Percentiles rank a stretch among this genome's conserved stretches.
phyloP scores from a whole-genome alignment of 306 rosid genomes.

The Cucumis hystrix region DNA sequence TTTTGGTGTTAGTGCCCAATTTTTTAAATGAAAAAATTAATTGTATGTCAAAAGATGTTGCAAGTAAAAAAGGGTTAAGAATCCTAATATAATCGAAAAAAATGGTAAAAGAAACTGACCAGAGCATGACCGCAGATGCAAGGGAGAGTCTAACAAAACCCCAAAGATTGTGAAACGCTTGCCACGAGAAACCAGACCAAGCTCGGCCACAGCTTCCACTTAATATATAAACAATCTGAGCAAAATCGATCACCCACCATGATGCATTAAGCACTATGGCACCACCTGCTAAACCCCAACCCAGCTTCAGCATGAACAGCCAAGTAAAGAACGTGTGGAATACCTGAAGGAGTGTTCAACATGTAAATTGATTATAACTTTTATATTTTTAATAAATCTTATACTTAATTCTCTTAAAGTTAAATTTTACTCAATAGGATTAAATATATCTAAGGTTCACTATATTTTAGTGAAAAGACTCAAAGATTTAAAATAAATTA shows the following conservation, averaged over 20 bases:
- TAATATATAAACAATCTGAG: slow-evolving; percentile 45
- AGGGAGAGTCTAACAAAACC: slow-evolving; percentile 55
- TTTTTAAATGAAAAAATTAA: no score
- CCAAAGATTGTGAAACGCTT: slow-evolving; percentile 67
- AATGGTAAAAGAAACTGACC: slow-evolving; percentile 18
- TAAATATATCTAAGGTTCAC: no score
- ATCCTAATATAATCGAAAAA: no score
- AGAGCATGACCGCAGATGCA: slow-evolving; percentile 73
- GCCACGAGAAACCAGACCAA: slow-evolving; percentile 62
- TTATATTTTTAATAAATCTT: no score
- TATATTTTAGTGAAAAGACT: no score
- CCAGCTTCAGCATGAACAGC: slow-evolving; percentile 44
- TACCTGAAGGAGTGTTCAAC: neutral
- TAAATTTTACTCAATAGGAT: no score
- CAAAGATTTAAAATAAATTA: no score
- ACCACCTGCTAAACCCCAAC: slow-evolving; percentile 69
- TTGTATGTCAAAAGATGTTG: no score
- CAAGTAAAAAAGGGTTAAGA: no score
- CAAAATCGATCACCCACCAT: slow-evolving; percentile 63
- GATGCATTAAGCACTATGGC: slow-evolving; percentile 55
- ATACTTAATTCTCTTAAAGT: no score
- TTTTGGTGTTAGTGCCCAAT: no score
- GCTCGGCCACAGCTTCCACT: slow-evolving; percentile 53
- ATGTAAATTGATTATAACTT: no score
- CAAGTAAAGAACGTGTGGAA: slow-evolving; percentile 58